These are phyloP conservation scores for Neckera pumila DNA, from an alignment of 225 moss, liverwort and hornwort species.

Conservation along the genomic window DNA sequence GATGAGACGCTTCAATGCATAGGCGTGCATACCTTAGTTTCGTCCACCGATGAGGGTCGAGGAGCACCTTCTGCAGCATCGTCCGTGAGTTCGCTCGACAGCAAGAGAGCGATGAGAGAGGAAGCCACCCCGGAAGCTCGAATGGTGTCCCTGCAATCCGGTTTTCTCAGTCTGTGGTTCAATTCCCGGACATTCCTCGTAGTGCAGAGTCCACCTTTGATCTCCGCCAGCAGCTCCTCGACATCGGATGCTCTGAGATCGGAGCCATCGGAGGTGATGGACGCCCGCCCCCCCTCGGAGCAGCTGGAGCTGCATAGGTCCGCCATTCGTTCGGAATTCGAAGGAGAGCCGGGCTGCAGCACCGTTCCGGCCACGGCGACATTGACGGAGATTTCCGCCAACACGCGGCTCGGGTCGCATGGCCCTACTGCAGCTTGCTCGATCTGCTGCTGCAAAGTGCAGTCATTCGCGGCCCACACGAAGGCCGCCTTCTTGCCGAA, in stretches of 20 bases:
- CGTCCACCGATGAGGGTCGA: neutral
- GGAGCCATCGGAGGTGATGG: conserved; percentile 2
- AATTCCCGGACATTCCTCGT: neutral
- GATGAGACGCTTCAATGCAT: neutral
- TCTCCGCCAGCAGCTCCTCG: conserved; percentile 21
- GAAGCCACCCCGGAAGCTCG: conserved; percentile 11
- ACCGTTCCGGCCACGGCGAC: neutral
- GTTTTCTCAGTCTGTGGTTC: conserved; percentile 2
- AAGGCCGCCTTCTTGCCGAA: conserved; percentile 24
- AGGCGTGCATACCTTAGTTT: neutral
- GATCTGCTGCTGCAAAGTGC: conserved; percentile 7
- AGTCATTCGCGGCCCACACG: conserved; percentile 29
- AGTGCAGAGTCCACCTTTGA: conserved; percentile 13
- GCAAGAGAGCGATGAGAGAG: conserved; percentile 5
- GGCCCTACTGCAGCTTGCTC: neutral
- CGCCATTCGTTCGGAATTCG: conserved; percentile 12
- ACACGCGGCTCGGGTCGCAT: conserved; percentile 1
- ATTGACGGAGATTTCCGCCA: conserved; percentile 5
- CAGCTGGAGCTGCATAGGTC: neutral
- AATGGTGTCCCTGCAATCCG: neutral
- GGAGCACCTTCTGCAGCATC: neutral
- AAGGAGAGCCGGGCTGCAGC: conserved; percentile 7
- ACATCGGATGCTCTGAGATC: neutral
- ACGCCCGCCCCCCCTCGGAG: conserved; percentile 21
- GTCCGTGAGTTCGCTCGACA: neutral